Evolutionary conservation across 2,329 filamentous ascomycete genomes (phyloP).

Genomic region (Talaromyces amestolkiae): DNA sequence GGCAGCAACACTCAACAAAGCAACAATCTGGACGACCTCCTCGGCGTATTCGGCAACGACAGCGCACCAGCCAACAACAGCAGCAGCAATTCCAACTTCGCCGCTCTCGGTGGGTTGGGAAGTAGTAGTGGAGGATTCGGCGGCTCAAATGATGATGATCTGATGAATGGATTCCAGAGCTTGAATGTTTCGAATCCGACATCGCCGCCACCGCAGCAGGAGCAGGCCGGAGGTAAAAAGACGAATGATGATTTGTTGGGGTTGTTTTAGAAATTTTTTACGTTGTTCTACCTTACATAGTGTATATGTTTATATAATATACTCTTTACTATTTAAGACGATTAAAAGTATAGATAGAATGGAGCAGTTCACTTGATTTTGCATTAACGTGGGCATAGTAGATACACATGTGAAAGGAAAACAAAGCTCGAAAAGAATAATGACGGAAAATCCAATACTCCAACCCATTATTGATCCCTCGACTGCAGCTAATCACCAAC

Average conservation of each 20-base stretch:
- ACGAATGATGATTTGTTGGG: conserved; percentile 50
- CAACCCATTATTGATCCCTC: neutral
- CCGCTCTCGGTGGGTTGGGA: conserved; percentile 31
- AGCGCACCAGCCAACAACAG: conserved; percentile 29
- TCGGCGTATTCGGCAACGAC: conserved; percentile 63
- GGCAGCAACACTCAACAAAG: conserved; percentile 32
- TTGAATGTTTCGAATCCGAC: conserved; percentile 62
- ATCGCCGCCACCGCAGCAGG: conserved; percentile 23
- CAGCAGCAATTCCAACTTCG: conserved; percentile 15
- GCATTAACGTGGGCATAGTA: neutral
- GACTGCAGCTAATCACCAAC: neutral
- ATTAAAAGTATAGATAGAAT: neutral
- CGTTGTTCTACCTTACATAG: neutral
- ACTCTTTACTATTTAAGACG: neutral
- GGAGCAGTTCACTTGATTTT: neutral
- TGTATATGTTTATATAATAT: conserved; percentile 13
- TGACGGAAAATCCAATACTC: neutral
- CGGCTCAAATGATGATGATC: conserved; percentile 45
- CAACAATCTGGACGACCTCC: conserved; percentile 77
- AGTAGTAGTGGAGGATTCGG: conserved; percentile 28
- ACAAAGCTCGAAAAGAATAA: neutral
- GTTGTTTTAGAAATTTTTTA: conserved; percentile 15
- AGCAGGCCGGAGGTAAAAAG: conserved; percentile 42
- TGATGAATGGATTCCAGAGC: conserved; percentile 80
- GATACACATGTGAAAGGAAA: neutral